phyloP scores from a whole-genome alignment of 805 yeast species.

The Wickerhamiella azymoides region DNA sequence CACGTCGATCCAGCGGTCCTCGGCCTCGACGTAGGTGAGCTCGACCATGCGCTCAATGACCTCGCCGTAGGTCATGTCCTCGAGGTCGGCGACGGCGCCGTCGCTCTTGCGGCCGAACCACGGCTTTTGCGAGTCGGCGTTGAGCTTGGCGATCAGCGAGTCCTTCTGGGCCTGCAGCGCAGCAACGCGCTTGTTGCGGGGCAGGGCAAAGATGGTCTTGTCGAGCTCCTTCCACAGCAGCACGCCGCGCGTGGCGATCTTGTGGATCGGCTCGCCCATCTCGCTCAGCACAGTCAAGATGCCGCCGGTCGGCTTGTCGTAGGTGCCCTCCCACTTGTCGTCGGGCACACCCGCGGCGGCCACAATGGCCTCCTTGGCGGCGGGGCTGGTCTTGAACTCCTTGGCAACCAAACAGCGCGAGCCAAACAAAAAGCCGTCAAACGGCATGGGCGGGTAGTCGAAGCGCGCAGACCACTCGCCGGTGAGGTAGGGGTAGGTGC shows the following conservation, averaged over 20 bases:
- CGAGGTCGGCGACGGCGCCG: conserved; percentile 74
- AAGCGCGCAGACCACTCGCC: conserved; percentile 88
- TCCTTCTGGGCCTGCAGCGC: conserved; percentile 73
- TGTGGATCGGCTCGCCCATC: conserved; percentile 99
- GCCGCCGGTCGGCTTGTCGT: conserved; percentile 94
- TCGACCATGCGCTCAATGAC: conserved; percentile 79
- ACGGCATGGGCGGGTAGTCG: conserved; percentile 97
- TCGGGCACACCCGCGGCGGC: conserved; percentile 85
- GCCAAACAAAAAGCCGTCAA: conserved; percentile 92
- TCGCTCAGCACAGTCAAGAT: conserved; percentile 90
- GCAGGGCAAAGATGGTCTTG: conserved; percentile 79
- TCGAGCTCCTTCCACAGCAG: conserved; percentile 88
- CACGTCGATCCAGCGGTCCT: conserved; percentile 75
- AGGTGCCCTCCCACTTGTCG: conserved; percentile 81
- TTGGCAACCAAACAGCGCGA: conserved; percentile 95
- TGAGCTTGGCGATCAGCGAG: conserved; percentile 70
- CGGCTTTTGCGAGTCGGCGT: conserved; percentile 93
- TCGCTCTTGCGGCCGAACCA: conserved; percentile 79
- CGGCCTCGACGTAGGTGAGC: conserved; percentile 68
- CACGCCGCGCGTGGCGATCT: conserved; percentile 96
- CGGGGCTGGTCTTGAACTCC: conserved; percentile 89
- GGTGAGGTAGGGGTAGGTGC: conserved; percentile 92
- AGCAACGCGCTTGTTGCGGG: conserved; percentile 70
- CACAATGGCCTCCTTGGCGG: conserved; percentile 84
- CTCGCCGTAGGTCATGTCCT: conserved; percentile 91